These are phyloP conservation scores for Guillardia theta DNA, from an alignment of 78 protist species.

Conservation along the genomic window DNA sequence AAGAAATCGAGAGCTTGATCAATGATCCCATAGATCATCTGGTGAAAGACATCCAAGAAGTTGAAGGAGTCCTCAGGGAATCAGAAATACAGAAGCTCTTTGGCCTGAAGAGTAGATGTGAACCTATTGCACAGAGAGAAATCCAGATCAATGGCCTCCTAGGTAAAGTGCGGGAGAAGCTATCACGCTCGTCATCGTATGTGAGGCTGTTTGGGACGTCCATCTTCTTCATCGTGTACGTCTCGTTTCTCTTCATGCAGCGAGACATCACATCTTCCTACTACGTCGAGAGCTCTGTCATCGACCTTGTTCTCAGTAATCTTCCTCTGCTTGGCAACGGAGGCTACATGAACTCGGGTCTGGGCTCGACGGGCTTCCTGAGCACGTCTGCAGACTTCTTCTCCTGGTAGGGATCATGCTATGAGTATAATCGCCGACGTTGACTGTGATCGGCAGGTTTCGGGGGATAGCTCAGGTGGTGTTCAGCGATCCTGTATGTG, in stretches of 20 bases:
- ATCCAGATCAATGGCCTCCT: not conserved
- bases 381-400: too few relatives aligned
- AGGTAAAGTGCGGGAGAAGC: not conserved
- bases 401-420: too few relatives aligned
- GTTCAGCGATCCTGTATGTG: not conserved
- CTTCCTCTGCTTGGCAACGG: not conserved
- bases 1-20: too few relatives aligned
- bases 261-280: not conserved
- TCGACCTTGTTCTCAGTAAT: not conserved
- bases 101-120: not conserved
- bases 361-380: too few relatives aligned
- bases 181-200: not conserved
- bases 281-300: not conserved
- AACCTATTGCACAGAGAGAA: not conserved
- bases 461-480: not conserved
- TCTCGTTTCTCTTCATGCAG: not conserved
- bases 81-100: not conserved
- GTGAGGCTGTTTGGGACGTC: not conserved
- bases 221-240: not conserved
- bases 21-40: too few relatives aligned
- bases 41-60: not conserved
- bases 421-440: too few relatives aligned
- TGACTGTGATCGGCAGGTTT: too few relatives aligned
- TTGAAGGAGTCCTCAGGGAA: not conserved
- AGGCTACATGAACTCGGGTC: not conserved